Evolutionary conservation across 768 basidiomycete genomes (phyloP), one percentile per base, ranked within the genome.

Genomic region (Guyanaporus albipodus): DNA sequence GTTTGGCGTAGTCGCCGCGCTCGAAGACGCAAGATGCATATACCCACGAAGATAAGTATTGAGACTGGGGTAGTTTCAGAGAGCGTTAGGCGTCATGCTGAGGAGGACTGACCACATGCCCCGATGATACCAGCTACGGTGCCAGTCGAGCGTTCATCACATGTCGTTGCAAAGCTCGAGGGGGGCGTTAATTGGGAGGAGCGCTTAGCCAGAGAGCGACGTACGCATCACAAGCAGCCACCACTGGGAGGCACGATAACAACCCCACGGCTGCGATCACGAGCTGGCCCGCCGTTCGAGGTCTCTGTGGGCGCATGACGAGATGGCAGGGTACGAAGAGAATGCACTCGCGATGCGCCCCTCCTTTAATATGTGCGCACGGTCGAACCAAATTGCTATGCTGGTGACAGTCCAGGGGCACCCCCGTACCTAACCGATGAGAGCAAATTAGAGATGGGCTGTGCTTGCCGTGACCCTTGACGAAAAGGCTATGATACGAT

Each of bases 191-290:
- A 28, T 9, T 7, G n/a, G 9, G 14, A 15, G 18, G n/a, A 24
- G 28, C 3, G 21, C 22, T 34, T 4, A 27, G 26, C 15, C 32
- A 2, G 29, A 34, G 28, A 39, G n/a, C 31, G 5, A 21, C 58
- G 29, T 18, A 59, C 58, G 10, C 0, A 9, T 39, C 21, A 27
- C 59, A 61, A 23, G 59, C 59, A 32, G 38, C 44, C 10, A 23
- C 47, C n/a, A 19, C n/a, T 15, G 55, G 52, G 36, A 61, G 38
- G 14, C 19, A 38, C 4, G 34, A 44, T 4, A 28, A 11, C 42
- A 44, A 49, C 5, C 36, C 22, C 6, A 46, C 26, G 17, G 42
- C 10, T n/a, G 36, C 21, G 26, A 48, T 34, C 14, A 15, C 27
- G 19, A 48, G 26, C 29, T 12, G 43, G 21, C 18, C 18, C 6